Conservation (phyloP, 176 grass and related monocot species). For the Otatea glauca region DNA sequence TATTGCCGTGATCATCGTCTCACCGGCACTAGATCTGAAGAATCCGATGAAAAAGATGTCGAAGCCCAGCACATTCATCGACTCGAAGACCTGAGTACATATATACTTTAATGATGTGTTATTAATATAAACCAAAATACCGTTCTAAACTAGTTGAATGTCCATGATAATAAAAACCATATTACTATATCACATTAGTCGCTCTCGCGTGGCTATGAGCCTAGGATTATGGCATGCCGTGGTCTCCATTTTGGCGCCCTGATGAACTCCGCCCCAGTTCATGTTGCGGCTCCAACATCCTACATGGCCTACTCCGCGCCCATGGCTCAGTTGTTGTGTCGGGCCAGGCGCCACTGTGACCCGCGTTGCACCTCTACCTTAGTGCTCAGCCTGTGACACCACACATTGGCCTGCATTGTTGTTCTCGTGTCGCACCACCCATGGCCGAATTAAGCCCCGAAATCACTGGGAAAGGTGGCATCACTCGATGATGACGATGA, state of each 20-base stretch:
- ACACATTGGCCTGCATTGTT: background rate
- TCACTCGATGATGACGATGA: background rate
- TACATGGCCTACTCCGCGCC: no score
- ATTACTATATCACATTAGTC: background rate
- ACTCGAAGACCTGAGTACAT: background rate
- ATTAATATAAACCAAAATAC: background rate
- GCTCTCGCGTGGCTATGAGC: no score
- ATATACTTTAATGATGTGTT: background rate
- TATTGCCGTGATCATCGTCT: background rate
- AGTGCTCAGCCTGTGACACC: background rate
- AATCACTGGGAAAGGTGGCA: background rate
- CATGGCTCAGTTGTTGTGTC: no score
- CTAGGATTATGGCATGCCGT: no score
- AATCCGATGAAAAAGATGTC: background rate
- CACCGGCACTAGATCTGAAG: background rate
- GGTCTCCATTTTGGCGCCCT: no score
- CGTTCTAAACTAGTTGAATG: background rate
- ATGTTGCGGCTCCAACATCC: no score
- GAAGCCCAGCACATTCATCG: background rate
- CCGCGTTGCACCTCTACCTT: no score
- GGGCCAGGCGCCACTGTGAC: no score
- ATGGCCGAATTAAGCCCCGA: background rate
- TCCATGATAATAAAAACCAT: background rate
- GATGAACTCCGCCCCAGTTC: no score
- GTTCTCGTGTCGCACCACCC: background rate